These are phyloP conservation scores for Calonectria hongkongensis DNA, from an alignment of 2,329 filamentous ascomycete species.

Conservation along the genomic window DNA sequence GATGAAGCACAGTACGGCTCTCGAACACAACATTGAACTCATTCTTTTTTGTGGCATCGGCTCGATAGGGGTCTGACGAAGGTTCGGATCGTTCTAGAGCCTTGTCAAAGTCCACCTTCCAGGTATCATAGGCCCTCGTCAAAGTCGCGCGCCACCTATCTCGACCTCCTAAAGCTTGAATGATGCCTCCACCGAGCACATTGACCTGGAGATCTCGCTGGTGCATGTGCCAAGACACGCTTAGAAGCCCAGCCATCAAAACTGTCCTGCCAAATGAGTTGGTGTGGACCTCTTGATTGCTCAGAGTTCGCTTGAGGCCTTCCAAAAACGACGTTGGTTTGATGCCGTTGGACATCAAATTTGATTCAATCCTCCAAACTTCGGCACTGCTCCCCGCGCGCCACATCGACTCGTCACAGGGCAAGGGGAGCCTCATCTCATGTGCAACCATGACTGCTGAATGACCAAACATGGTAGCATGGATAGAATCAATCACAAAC, in stretches of 20 bases:
- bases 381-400: conserved; percentile 91
- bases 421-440: conserved; percentile 92
- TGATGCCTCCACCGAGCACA: conserved; percentile 83
- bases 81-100: conserved; percentile 78
- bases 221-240: conserved; percentile 98
- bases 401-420: conserved; percentile 96
- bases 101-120: conserved; percentile 94
- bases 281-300: conserved; percentile 88
- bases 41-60: conserved; percentile 76
- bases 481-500: conserved; percentile 95
- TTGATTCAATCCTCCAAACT: conserved; percentile 88
- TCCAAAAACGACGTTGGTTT: conserved; percentile 93
- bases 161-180: conserved; percentile 86
- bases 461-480: conserved; percentile 98
- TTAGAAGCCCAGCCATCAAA: conserved; percentile 94
- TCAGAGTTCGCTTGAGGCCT: conserved; percentile 91
- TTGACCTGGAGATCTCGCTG: conserved; percentile 95
- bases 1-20: conserved; percentile 90
- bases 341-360: conserved; percentile 85
- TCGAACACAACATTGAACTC: conserved; percentile 83
- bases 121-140: conserved; percentile 92
- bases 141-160: conserved; percentile 94
- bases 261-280: conserved; percentile 96
- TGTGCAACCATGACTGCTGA: conserved; percentile 98
- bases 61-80: conserved; percentile 72